Conservation (phyloP, 305 asterid species). For the Fraxinus sp. region DNA sequence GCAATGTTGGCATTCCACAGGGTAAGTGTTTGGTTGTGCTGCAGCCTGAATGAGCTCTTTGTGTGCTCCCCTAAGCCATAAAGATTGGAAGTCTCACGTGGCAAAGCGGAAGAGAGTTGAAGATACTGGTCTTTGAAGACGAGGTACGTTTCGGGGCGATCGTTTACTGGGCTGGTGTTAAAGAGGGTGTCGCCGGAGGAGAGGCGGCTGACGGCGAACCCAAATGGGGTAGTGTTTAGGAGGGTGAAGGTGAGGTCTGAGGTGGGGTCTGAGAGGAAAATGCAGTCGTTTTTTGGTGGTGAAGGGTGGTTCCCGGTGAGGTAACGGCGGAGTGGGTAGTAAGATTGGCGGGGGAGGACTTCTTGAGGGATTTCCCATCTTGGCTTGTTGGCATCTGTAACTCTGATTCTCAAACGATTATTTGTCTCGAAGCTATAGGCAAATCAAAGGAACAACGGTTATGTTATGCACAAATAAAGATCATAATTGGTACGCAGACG, state of each 20-base stretch:
- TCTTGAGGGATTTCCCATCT: slow-evolving; percentile 79
- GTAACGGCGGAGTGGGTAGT: slow-evolving; percentile 6
- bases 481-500: too few species aligned
- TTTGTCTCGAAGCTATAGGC: slow-evolving; percentile 58
- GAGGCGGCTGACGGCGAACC: slow-evolving; percentile 65
- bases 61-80: slow-evolving; percentile 95
- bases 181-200: slow-evolving; percentile 61
- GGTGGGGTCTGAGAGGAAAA: slow-evolving; percentile 35
- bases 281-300: slow-evolving; percentile 16
- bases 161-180: slow-evolving; percentile 36
- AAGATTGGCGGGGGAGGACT: slow-evolving; percentile 45
- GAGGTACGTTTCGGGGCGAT: slow-evolving; percentile 44
- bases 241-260: slow-evolving; percentile 69
- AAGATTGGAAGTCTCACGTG: slow-evolving; percentile 43
- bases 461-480: too few species aligned
- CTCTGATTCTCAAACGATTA: slow-evolving; percentile 57
- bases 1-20: slow-evolving; percentile 75
- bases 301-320: slow-evolving; percentile 21
- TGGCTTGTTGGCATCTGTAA: slow-evolving; percentile 50
- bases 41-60: slow-evolving; percentile 55
- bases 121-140: slow-evolving; percentile 83
- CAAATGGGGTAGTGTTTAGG: slow-evolving; percentile 61
- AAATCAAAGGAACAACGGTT: not conserved
- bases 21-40: slow-evolving; percentile 60
- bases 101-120: slow-evolving; percentile 70